Percentiles rank a stretch among this genome's conserved stretches.
These are phyloP conservation scores for Cornus kousa DNA, from an alignment of 148 eudicot species.

Conservation along the genomic window DNA sequence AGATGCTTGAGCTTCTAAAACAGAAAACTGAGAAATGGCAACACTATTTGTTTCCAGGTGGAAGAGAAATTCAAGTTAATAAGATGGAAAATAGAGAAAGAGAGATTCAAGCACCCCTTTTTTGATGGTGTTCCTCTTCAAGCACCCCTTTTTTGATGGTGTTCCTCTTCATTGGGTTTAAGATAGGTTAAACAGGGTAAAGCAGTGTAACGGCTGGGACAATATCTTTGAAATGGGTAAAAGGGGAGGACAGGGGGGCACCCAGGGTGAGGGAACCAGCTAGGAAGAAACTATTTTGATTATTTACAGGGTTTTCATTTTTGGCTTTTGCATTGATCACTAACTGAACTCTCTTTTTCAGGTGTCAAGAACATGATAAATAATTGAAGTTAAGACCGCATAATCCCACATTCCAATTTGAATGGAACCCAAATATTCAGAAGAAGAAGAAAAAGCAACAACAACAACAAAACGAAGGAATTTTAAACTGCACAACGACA, in stretches of 20 bases:
- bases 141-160: not conserved
- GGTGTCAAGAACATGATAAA: not conserved
- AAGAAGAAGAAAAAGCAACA: too few relatives aligned
- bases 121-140: not conserved
- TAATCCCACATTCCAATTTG: not conserved
- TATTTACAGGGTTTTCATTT: not conserved
- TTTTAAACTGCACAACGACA: not conserved
- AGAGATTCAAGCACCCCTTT: not conserved
- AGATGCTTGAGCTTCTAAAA: not conserved
- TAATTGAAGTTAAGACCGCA: not conserved
- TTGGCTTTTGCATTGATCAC: not conserved
- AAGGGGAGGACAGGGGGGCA: too few relatives aligned
- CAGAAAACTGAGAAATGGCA: not conserved
- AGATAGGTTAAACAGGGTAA: not conserved
- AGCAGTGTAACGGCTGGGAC: not conserved
- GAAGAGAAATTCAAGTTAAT: not conserved
- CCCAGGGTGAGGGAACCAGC: not conserved
- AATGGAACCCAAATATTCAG: not conserved
- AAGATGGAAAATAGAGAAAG: not conserved
- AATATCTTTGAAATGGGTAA: too few relatives aligned
- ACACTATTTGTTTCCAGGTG: too few relatives aligned
- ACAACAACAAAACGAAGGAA: too few relatives aligned
- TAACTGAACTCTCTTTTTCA: not conserved
- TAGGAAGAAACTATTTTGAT: not conserved
- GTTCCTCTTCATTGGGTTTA: not conserved